Evolutionary conservation across 805 yeast species (phyloP).

Genomic region (Yamadazyma tumulicola): DNA sequence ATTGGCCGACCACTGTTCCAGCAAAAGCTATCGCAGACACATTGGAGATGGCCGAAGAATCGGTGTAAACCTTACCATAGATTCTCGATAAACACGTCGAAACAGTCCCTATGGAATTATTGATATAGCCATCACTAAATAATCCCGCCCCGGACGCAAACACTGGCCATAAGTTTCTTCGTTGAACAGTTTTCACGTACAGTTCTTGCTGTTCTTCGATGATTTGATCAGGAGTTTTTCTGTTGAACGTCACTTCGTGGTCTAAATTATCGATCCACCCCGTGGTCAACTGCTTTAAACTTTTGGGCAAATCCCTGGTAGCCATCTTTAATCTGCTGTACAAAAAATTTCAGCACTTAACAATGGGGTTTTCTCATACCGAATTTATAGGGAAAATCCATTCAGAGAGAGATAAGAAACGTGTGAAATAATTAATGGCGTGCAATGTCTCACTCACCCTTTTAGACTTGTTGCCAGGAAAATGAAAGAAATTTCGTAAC

Average conservation of each 20-base stretch:
- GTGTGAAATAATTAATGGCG: too few species aligned
- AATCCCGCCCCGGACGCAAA: slow-evolving; percentile 88
- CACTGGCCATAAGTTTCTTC: slow-evolving; percentile 52
- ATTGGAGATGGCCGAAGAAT: slow-evolving; percentile 70
- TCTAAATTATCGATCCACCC: slow-evolving; percentile 42
- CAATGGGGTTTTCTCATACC: too few species aligned
- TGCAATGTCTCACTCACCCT: too few species aligned
- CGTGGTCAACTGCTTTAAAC: slow-evolving; percentile 30
- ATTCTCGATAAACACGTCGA: slow-evolving; percentile 63
- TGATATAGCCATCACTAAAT: slow-evolving; percentile 90
- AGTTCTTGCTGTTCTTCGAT: slow-evolving; percentile 14
- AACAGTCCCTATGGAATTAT: slow-evolving; percentile 78
- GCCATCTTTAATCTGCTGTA: too few species aligned
- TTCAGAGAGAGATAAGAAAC: too few species aligned
- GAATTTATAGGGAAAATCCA: too few species aligned
- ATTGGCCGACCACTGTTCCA: slow-evolving; percentile 87
- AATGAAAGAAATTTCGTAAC: too few species aligned
- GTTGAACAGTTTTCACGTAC: slow-evolving; percentile 14
- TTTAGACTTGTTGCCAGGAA: too few species aligned
- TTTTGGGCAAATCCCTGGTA: slow-evolving; percentile 50
- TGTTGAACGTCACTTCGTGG: slow-evolving; percentile 42
- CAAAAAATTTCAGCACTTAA: too few species aligned
- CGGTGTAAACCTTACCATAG: slow-evolving; percentile 60
- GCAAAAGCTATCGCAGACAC: slow-evolving; percentile 86
- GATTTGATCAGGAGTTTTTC: slow-evolving; percentile 20